Conservation (phyloP, 2,329 filamentous ascomycete genomes). For the Emergomyces orientalis region DNA sequence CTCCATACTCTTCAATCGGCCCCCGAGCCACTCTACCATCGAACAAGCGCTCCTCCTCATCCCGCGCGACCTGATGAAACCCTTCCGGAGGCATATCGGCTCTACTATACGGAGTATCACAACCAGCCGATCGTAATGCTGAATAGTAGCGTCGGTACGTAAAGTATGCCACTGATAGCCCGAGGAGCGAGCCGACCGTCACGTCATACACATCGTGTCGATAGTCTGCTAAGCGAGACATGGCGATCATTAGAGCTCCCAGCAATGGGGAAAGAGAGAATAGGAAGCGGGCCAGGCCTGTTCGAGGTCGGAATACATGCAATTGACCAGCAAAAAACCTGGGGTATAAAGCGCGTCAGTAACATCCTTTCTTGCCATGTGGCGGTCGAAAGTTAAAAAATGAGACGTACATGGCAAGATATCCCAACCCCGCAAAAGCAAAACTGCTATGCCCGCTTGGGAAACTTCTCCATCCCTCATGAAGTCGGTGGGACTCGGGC, state of each 20-base stretch:
- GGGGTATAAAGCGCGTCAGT: neutral
- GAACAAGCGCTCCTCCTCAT: conserved; percentile 14
- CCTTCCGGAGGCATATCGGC: conserved; percentile 7
- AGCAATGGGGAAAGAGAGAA: conserved; percentile 48
- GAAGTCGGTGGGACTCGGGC: conserved; percentile 47
- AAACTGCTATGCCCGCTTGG: conserved; percentile 56
- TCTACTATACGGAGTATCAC: conserved; percentile 12
- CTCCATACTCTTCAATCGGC: neutral
- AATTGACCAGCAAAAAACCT: conserved; percentile 47
- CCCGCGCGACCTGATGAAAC: conserved; percentile 10
- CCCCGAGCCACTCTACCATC: neutral
- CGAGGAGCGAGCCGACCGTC: conserved; percentile 46
- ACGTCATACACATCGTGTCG: conserved; percentile 57
- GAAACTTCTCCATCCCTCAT: conserved; percentile 58
- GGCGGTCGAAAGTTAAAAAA: neutral
- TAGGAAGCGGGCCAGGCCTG: conserved; percentile 48
- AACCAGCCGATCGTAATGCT: conserved; percentile 12
- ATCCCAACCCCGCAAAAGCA: conserved; percentile 52
- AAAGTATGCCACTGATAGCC: conserved; percentile 47
- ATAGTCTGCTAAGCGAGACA: conserved; percentile 55
- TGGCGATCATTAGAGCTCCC: conserved; percentile 51
- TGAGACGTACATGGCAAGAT: conserved; percentile 41
- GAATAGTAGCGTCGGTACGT: conserved; percentile 55
- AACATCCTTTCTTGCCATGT: neutral
- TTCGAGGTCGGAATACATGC: conserved; percentile 49